Percentiles rank a stretch among this genome's conserved stretches.
phyloP scores from a whole-genome alignment of 345 rosid genomes.

The Gynandropsis gynandra region DNA sequence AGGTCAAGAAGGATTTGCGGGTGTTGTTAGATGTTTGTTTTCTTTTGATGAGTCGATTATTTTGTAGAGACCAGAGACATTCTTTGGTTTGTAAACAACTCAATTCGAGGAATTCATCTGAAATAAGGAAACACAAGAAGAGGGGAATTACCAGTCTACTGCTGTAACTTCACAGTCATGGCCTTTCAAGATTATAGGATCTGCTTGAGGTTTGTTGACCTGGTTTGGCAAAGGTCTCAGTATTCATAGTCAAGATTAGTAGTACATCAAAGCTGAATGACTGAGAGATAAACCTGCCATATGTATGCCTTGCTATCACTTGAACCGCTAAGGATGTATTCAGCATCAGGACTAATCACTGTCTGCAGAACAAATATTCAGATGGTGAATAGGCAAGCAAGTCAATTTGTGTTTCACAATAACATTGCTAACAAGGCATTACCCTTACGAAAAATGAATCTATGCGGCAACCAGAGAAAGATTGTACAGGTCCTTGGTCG shows the following conservation, averaged over 20 bases:
- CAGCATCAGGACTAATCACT: constrained; percentile 86
- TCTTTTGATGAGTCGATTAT: not conserved
- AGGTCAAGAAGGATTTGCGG: not conserved
- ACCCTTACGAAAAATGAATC: constrained; percentile 92
- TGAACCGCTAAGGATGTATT: constrained; percentile 74
- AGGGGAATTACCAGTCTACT: constrained; percentile 66
- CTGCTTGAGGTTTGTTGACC: constrained; percentile 62
- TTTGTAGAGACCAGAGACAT: too few species aligned
- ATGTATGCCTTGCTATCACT: constrained; percentile 77
- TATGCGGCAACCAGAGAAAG: constrained; percentile 66
- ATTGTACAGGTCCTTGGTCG: constrained; percentile 63
- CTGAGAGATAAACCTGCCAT: constrained; percentile 67
- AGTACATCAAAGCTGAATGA: constrained; percentile 11
- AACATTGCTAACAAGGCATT: constrained; percentile 12
- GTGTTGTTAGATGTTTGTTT: not conserved
- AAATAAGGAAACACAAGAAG: not conserved
- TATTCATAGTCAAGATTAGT: constrained; percentile 3
- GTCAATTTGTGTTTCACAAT: not conserved
- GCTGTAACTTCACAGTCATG: constrained; percentile 85
- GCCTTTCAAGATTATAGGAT: constrained; percentile 52
- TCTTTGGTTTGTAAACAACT: not conserved
- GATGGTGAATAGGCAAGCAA: constrained; percentile 5
- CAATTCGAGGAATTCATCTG: too few species aligned
- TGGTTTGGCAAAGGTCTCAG: constrained; percentile 23
- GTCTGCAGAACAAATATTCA: constrained; percentile 40